A percentile compares a stretch with the other conserved stretches of the same genome.
phyloP scores from a whole-genome alignment of 164 flowering plant species.

The Paratinospora sagittata region DNA sequence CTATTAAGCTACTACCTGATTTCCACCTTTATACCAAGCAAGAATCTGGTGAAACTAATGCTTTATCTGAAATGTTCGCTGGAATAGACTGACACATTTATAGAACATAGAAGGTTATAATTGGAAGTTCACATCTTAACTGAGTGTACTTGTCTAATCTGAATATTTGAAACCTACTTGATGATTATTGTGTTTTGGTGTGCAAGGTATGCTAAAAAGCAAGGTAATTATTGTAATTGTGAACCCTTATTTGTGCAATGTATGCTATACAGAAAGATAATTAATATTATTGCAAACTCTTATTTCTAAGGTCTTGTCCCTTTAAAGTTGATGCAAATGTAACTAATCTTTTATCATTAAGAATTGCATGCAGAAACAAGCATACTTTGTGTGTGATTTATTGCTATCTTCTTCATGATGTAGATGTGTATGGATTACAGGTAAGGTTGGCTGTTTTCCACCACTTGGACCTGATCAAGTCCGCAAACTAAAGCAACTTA shows the following conservation, averaged over 20 bases:
- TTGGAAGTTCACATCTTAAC: too few species aligned
- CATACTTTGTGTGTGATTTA: background rate
- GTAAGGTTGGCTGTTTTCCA: slow-evolving; percentile 44
- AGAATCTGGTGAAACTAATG: background rate
- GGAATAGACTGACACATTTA: background rate
- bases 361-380: too few species aligned
- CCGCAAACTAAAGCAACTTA: slow-evolving; percentile 88
- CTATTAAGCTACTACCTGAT: too few species aligned
- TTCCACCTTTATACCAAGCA: background rate
- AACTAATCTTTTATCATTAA: too few species aligned
- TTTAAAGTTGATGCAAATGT: too few species aligned
- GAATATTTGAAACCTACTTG: too few species aligned
- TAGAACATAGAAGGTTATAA: too few species aligned
- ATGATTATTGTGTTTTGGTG: too few species aligned
- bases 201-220: too few species aligned
- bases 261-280: background rate
- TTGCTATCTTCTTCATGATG: slow-evolving; percentile 2
- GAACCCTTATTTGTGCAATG: background rate
- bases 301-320: too few species aligned
- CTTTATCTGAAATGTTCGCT: background rate
- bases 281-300: too few species aligned
- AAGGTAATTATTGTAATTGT: background rate
- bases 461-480: slow-evolving; percentile 75
- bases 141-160: too few species aligned
- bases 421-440: slow-evolving; percentile 24